Percentiles rank a stretch among this genome's conserved stretches.
These are phyloP conservation scores for Mycotypha africana DNA, from an alignment of 371 early-diverging fungal species.

Conservation along the genomic window DNA sequence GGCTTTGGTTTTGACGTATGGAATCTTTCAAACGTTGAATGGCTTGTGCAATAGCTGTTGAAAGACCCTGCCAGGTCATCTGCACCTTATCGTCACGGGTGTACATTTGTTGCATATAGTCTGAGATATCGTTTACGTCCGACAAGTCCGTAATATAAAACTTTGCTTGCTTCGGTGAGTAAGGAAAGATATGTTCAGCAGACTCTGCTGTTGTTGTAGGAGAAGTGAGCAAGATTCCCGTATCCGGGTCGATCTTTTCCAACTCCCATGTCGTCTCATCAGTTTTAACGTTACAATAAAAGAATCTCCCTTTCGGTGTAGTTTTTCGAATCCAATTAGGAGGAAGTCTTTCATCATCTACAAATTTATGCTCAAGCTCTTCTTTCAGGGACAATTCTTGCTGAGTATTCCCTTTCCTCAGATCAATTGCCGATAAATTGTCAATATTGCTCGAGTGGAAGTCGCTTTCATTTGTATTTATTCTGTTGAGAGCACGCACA, in stretches of 20 bases:
- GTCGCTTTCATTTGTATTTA: slow-evolving; percentile 3
- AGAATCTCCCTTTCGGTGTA: slow-evolving; percentile 61
- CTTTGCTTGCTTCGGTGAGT: too few species aligned
- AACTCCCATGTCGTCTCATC: slow-evolving; percentile 72
- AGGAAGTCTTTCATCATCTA: slow-evolving; percentile 34
- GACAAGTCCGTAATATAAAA: too few species aligned
- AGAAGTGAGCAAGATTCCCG: slow-evolving; percentile 36
- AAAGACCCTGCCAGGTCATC: slow-evolving; percentile 57
- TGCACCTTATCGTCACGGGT: slow-evolving; percentile 9
- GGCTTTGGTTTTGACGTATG: slow-evolving; percentile 44
- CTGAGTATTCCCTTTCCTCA: too few species aligned
- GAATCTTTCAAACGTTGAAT: slow-evolving; percentile 64
- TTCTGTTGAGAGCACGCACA: slow-evolving; percentile 24
- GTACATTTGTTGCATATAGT: too few species aligned
- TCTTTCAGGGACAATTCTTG: background rate
- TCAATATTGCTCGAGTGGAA: background rate
- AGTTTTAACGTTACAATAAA: slow-evolving; percentile 74
- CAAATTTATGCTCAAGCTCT: slow-evolving; percentile 1
- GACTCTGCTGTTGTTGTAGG: too few species aligned
- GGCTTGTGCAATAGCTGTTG: slow-evolving; percentile 55
- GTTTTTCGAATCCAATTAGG: slow-evolving; percentile 59
- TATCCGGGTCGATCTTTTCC: slow-evolving; percentile 39
- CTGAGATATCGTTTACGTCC: too few species aligned
- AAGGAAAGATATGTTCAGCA: too few species aligned
- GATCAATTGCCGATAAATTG: too few species aligned